These are phyloP conservation scores for Trichosporon coremiiforme DNA, from an alignment of 1,284 basidiomycete species.

Conservation along the genomic window DNA sequence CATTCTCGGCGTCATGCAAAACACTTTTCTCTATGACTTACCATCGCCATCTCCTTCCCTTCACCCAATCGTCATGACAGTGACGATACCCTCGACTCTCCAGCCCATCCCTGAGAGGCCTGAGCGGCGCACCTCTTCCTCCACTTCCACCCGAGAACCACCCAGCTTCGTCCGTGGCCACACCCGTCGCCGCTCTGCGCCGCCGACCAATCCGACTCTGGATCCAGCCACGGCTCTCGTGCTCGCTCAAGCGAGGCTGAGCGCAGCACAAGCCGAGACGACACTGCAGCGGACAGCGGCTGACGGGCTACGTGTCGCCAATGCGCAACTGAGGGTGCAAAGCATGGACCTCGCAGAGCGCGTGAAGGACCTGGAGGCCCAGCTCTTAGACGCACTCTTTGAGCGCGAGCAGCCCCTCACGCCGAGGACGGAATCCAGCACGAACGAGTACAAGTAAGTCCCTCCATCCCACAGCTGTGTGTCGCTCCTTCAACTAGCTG, in stretches of 20 bases:
- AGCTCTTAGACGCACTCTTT: background rate
- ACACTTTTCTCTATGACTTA: too few species aligned
- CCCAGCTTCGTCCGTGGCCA: background rate
- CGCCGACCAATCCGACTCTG: background rate
- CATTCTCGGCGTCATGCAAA: too few species aligned
- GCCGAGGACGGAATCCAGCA: too few species aligned
- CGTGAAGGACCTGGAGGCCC: background rate
- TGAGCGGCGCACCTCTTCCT: background rate
- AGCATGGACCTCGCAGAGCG: background rate
- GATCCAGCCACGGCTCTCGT: background rate
- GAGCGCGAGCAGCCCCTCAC: background rate
- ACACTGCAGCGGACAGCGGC: background rate
- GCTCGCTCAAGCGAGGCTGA: background rate
- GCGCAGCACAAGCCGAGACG: background rate
- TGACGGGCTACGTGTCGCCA: background rate
- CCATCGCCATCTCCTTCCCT: too few species aligned
- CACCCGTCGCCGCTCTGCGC: background rate
- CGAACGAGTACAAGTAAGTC: background rate
- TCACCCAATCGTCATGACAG: background rate
- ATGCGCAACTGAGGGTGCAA: background rate
- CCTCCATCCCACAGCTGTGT: too few species aligned
- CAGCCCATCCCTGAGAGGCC: background rate
- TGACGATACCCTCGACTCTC: background rate
- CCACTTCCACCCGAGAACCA: too few species aligned
- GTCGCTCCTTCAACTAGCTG: background rate